Percentiles rank a stretch among this genome's conserved stretches.
phyloP scores from a whole-genome alignment of 306 rosid species.

The Trifolium repens region DNA sequence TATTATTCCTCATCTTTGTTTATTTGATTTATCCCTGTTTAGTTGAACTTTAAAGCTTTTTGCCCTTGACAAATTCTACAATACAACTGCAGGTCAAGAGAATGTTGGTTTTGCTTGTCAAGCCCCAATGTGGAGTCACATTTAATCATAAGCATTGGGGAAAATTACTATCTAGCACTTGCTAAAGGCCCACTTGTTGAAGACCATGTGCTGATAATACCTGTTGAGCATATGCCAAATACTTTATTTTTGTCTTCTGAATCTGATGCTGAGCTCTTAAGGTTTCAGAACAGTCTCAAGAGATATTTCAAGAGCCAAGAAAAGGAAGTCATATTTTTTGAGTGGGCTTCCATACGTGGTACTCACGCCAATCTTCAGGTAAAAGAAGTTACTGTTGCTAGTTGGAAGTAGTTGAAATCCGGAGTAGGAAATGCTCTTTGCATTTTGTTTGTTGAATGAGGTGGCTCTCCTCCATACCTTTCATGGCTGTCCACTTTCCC shows the following conservation, averaged over 20 bases:
- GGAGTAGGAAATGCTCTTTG: slow-evolving; percentile 13
- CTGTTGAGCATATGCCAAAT: slow-evolving; percentile 78
- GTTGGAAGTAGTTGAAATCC: slow-evolving; percentile 30
- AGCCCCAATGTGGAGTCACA: slow-evolving; percentile 87
- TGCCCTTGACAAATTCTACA: slow-evolving; percentile 38
- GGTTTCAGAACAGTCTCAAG: slow-evolving; percentile 71
- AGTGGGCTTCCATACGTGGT: slow-evolving; percentile 80
- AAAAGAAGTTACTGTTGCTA: slow-evolving; percentile 33
- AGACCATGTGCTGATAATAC: slow-evolving; percentile 82
- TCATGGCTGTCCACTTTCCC: slow-evolving; percentile 19
- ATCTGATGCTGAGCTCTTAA: slow-evolving; percentile 64
- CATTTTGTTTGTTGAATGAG: slow-evolving; percentile 16
- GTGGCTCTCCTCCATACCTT: slow-evolving; percentile 27
- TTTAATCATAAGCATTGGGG: slow-evolving; percentile 81
- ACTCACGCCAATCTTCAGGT: slow-evolving; percentile 99
- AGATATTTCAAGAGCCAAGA: slow-evolving; percentile 64
- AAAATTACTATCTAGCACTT: slow-evolving; percentile 84
- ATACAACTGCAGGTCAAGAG: slow-evolving; percentile 76
- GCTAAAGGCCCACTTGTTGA: slow-evolving; percentile 94
- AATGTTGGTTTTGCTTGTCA: slow-evolving; percentile 98
- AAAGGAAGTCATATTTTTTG: slow-evolving; percentile 87
- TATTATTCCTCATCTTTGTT: slow-evolving; percentile 21
- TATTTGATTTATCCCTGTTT: slow-evolving; percentile 19
- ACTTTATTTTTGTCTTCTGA: slow-evolving; percentile 67
- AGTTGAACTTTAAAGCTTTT: slow-evolving; percentile 32